Evolutionary conservation across 306 rosid species (phyloP), one percentile per base, ranked within the genome.

Genomic region (Abrus pulchellus): DNA sequence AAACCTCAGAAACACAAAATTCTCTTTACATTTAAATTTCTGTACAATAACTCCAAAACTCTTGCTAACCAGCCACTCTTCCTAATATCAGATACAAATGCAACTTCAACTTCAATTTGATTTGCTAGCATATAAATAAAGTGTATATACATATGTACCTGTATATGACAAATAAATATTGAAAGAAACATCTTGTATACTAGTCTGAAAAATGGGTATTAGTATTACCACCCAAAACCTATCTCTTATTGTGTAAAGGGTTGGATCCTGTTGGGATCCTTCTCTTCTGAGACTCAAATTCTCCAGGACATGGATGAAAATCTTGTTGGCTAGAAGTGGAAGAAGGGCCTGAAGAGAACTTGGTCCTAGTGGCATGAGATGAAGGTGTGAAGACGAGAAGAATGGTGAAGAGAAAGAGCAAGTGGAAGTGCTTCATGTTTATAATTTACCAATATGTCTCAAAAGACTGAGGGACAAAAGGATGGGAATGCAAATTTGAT

Each of bases 201-300:
- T 29, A 5, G 45, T n/a, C 73, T 73, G 56, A 55, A 57, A 44
- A 68, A 30, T 10, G 33, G 54, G 28, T 29, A 43, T 6, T 3
- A 36, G 10, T 34, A 0, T 56, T 38, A 12, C 14, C 13, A 28
- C 34, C 40, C 69, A 48, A 75, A 78, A 34, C n/a, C 74, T 89
- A 88, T 83, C 91, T 88, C 85, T 75, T 90, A 85, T 93, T 93
- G 90, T 93, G 98, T 70, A 93, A 74, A 12, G 98, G 98, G 86
- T 93, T 93, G 64, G 98, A 89, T 78, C 98, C 98, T 55, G 98
- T 88, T 11, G 97, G 98, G 40, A 93, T 92, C 55, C 78, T 88
- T 82, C 98, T 76, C 86, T 93, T 87, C 89, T 93, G 85, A 41
- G 85, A 84, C 34, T 66, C 68, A 33, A 90, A 80, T 28, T 72